These are phyloP conservation scores for Kwoniella shandongensis DNA, from an alignment of 768 basidiomycete species.

Conservation along the genomic window DNA sequence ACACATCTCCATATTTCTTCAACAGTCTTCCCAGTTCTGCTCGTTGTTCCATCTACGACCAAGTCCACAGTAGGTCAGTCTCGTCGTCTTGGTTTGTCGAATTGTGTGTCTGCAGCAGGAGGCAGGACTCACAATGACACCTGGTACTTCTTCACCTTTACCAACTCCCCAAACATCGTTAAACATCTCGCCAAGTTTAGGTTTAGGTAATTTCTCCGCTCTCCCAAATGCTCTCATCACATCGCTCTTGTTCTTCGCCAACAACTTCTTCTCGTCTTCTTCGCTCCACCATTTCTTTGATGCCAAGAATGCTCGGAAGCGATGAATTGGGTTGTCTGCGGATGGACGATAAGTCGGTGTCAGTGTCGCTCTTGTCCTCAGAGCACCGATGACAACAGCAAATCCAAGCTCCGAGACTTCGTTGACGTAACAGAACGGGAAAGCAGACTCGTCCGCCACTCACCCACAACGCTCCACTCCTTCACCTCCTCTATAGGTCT, in stretches of 20 bases:
- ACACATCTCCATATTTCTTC: slow-evolving; percentile 79
- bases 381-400: too few relatives aligned
- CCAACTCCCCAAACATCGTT: slow-evolving; percentile 72
- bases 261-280: slow-evolving; percentile 70
- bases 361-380: too few relatives aligned
- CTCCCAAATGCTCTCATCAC: slow-evolving; percentile 76
- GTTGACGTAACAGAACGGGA: too few relatives aligned
- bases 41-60: slow-evolving; percentile 73
- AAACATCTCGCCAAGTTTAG: slow-evolving; percentile 76
- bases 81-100: not conserved
- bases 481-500: slow-evolving; percentile 85
- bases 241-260: slow-evolving; percentile 66
- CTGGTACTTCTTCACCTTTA: slow-evolving; percentile 59
- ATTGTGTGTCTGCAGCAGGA: not conserved
- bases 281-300: slow-evolving; percentile 80
- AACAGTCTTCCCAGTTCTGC: slow-evolving; percentile 71
- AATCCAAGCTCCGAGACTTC: too few relatives aligned
- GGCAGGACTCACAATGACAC: slow-evolving; percentile 38
- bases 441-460: slow-evolving; percentile 18
- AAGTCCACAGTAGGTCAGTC: too few relatives aligned
- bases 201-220: slow-evolving; percentile 69
- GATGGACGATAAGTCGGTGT: too few relatives aligned
- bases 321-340: slow-evolving; percentile 78
- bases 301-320: slow-evolving; percentile 83
- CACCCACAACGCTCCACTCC: slow-evolving; percentile 74